Evolutionary conservation across 805 yeast species (phyloP).

Genomic region (Teunomyces kruisii): DNA sequence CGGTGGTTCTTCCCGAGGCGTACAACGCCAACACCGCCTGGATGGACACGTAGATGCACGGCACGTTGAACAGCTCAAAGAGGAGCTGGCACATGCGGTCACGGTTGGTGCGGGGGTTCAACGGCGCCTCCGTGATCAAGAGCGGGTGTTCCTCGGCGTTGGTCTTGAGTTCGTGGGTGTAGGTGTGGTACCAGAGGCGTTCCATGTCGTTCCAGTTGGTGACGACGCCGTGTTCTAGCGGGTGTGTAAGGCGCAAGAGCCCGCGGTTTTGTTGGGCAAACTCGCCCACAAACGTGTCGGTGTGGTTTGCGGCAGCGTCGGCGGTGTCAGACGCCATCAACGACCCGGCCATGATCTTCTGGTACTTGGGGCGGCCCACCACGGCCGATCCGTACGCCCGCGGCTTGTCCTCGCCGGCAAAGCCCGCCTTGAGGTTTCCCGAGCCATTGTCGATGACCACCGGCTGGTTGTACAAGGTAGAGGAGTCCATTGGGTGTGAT

Average conservation of each 20-base stretch:
- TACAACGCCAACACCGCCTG: constrained; percentile 83
- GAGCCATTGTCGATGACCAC: constrained; percentile 64
- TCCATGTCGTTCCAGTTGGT: constrained; percentile 88
- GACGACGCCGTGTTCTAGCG: constrained; percentile 78
- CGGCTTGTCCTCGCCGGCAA: constrained; percentile 90
- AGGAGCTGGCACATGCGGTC: constrained; percentile 61
- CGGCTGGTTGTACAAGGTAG: constrained; percentile 41
- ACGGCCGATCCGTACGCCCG: constrained; percentile 59
- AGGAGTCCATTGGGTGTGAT: constrained; percentile 7
- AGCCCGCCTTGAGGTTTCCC: constrained; percentile 82
- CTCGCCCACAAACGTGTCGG: constrained; percentile 72
- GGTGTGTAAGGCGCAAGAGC: constrained; percentile 65
- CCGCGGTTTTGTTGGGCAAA: constrained; percentile 78
- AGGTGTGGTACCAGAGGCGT: constrained; percentile 68
- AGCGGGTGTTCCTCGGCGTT: constrained; percentile 82
- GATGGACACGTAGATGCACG: constrained; percentile 69
- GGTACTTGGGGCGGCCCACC: constrained; percentile 82
- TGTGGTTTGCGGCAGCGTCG: constrained; percentile 15
- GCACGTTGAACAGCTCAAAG: constrained; percentile 72
- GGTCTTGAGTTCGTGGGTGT: constrained; percentile 55
- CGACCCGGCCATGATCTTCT: constrained; percentile 68
- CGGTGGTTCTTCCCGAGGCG: constrained; percentile 89
- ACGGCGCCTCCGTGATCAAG: constrained; percentile 84
- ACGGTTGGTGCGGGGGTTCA: constrained; percentile 66
- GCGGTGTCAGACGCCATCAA: constrained; percentile 9